Conservation (phyloP, 331 rosid species). For the Malus hybrid region DNA sequence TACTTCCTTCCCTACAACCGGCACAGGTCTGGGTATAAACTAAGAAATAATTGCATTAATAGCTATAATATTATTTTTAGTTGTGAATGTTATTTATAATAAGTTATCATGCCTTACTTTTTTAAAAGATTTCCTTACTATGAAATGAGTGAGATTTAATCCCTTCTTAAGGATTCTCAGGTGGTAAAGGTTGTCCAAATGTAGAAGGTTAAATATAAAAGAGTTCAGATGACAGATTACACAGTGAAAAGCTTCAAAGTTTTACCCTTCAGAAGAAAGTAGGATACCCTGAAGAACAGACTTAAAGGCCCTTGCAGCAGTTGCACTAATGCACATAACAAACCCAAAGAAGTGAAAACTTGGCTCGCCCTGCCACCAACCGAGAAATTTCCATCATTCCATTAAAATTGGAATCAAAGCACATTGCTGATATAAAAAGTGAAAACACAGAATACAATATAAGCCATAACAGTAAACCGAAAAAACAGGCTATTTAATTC, state of each 20-base stretch:
- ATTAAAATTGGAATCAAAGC: constrained; percentile 3
- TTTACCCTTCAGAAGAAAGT: constrained; percentile 94
- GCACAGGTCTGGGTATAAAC: neutral
- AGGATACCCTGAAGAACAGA: constrained; percentile 95
- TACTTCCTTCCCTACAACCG: neutral
- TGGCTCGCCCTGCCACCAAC: constrained; percentile 89
- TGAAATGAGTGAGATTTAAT: neutral
- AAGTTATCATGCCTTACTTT: neutral
- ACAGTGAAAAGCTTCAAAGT: constrained; percentile 13
- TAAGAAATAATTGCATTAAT: neutral
- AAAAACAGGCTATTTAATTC: neutral
- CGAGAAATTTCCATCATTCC: constrained; percentile 13
- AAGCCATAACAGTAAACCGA: neutral
- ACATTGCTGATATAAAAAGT: neutral
- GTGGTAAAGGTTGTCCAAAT: neutral
- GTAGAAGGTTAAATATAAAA: neutral
- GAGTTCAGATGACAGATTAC: neutral
- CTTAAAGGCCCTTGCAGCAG: constrained; percentile 99
- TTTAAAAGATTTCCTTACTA: neutral
- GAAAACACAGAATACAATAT: neutral
- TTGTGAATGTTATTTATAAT: neutral
- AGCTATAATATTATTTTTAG: neutral
- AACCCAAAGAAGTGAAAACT: constrained; percentile 90
- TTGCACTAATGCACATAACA: constrained; percentile 90
- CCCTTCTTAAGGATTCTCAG: neutral